Conservation (phyloP, 2,329 filamentous ascomycete genomes). For the Fusarium marasasianum region DNA sequence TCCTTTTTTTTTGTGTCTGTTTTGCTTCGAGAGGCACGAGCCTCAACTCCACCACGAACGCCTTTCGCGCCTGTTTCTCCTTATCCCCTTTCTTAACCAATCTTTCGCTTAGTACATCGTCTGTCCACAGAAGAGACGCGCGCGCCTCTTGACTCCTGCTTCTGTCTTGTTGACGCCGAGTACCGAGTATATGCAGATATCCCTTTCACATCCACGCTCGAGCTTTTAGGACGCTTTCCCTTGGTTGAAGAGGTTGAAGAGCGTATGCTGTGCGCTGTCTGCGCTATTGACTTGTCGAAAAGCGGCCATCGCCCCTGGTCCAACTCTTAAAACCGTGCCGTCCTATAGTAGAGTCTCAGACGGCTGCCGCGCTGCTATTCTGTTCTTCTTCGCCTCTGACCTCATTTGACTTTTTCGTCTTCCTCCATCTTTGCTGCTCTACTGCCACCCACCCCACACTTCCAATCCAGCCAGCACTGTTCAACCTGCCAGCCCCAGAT, state of each 20-base stretch:
- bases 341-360: conserved; percentile 38
- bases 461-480: conserved; percentile 29
- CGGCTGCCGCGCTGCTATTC: conserved; percentile 36
- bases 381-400: conserved; percentile 49
- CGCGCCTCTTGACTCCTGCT: conserved; percentile 19
- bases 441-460: conserved; percentile 44
- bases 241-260: conserved; percentile 16
- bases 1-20: background rate
- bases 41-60: conserved; percentile 39
- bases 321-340: conserved; percentile 28
- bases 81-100: conserved; percentile 25
- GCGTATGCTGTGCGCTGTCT: conserved; percentile 27
- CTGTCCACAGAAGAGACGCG: conserved; percentile 4
- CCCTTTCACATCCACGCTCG: conserved; percentile 5
- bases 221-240: conserved; percentile 5
- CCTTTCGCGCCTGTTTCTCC: conserved; percentile 18
- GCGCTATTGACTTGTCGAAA: conserved; percentile 34
- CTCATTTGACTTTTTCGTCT: conserved; percentile 51
- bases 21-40: conserved; percentile 33
- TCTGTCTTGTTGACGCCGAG: conserved; percentile 20
- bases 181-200: conserved; percentile 20
- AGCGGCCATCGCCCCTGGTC: conserved; percentile 36
- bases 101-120: conserved; percentile 22
- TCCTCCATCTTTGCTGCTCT: conserved; percentile 39
- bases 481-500: conserved; percentile 45